Percentiles rank a stretch among this genome's conserved stretches.
phyloP scores from a whole-genome alignment of 2,329 filamentous ascomycete genomes.

The Pseudogymnoascus sp. region DNA sequence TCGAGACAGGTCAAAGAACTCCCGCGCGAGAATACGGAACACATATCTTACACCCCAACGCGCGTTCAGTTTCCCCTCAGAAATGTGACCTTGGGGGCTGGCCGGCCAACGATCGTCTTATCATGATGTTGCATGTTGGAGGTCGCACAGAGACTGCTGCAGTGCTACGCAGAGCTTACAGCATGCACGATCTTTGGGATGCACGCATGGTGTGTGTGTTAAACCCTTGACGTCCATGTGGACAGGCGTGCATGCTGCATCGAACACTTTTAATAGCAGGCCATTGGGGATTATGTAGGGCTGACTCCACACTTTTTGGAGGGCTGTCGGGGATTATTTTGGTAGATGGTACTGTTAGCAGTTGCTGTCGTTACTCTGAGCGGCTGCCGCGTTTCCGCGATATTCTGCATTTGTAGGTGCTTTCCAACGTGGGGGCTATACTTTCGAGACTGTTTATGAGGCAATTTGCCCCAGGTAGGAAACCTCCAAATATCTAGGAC shows the following conservation, averaged over 20 bases:
- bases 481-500: not conserved
- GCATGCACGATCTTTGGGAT: not conserved
- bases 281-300: not conserved
- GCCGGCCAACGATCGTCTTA: not conserved
- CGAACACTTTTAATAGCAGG: slow-evolving; percentile 2
- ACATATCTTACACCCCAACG: too few relatives aligned
- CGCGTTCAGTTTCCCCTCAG: not conserved
- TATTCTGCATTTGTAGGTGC: not conserved
- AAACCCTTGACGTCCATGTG: slow-evolving; percentile 1
- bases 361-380: not conserved
- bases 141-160: not conserved
- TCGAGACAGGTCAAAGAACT: slow-evolving; percentile 54
- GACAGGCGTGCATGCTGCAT: not conserved
- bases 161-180: slow-evolving; percentile 2
- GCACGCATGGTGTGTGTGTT: not conserved
- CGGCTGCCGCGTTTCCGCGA: not conserved
- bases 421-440: not conserved
- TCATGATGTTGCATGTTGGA: not conserved
- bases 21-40: not conserved
- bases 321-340: not conserved
- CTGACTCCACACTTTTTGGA: not conserved
- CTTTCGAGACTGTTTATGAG: not conserved
- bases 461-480: not conserved
- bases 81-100: not conserved
- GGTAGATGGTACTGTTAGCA: not conserved